Base-by-base conservation (phyloP, 306 rosid genomes). In the Corylus avellana region DNA sequence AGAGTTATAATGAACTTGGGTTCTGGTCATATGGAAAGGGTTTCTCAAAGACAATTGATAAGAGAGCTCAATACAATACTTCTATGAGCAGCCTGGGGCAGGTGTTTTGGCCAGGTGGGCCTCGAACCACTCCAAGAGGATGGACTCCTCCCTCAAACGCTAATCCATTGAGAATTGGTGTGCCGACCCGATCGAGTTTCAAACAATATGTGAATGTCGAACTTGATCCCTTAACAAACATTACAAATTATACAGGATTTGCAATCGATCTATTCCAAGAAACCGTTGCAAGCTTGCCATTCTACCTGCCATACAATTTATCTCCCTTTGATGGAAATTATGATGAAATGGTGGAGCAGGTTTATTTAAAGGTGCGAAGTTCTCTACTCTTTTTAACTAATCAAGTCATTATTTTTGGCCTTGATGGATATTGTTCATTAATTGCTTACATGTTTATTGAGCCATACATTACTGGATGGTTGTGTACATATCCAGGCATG, bases 61-160 rank as follows among this genome's bases (percentile, higher is more conserved):
- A 76, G 75, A 64, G 14, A n/a, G 29, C 71, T 32, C 16, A 54
- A 62, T 17, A 67, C 56, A 25, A 5, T 5, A 17, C 70, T 78
- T 85, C 86, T 5, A 85, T 89, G 88, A 75, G 54, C 50, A 62
- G 54, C 69, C 62, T 85, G 12, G 84, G 83, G 59, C 76, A 66
- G 68, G 78, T 89, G 16, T 35, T 84, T 54, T 87, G 88, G 90
- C 92, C 90, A 14, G 92, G 89, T 27, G 76, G 81, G 50, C 76
- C 87, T 71, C 27, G 61, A 71, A 17, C 11, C 5, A 78, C 47
- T 64, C 88, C 92, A 68, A 86, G 54, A 78, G 91, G 88, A 55
- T 84, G 89, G 92, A 49, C 29, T n/a, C 25, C n/a, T n/a, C 69
- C 79, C 37, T 62, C 81, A 47, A 16, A 47, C 7, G 64, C 63